Evolutionary conservation across 208 protist species (phyloP), one percentile per base, ranked within the genome.

Genomic region (Naegleria fowleri): DNA sequence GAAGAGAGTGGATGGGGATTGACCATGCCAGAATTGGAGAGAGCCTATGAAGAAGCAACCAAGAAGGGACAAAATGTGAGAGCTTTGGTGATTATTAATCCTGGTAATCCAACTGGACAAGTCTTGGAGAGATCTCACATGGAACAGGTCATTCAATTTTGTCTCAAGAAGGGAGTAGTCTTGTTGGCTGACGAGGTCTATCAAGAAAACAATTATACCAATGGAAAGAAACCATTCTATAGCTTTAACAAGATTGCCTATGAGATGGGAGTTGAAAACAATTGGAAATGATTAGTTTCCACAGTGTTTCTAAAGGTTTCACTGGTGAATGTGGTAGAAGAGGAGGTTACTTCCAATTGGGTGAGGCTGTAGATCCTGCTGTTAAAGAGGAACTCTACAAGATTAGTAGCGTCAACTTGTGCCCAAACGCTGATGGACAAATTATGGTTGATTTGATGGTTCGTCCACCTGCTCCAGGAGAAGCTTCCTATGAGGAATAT

Each of bases 171-270:
- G 93, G 86, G 91, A n/a, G 38, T 91, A 6, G 92, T 99, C 86
- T 86, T 99, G 33, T 92, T 99, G 40, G 98, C 98, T 39, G 99
- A 99, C 91, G 99, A 99, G 94, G 99, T 99, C 33, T 99, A 99
- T 94, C 99, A 99, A 96, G 96, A 97, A 79, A 99, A 99, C 93
- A 95, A 99, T 55, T 99, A 99, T 93, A 41, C 39, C 43, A 55
- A 83, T 88, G 92, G 85, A 48, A 79, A 93, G 43, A 94, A 93
- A 40, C 97, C 97, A 90, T 99, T 98, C 51, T n/a, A 90, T 38
- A 98, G 96, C 7, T 98, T 99, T 92, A 95, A 97, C 85, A 97
- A 98, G 91, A 95, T 96, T 36, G 84, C 94, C 0, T 29, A 87
- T 6, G 89, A 90, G 76, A 58, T 85, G 79, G 9, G 16, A 41